These are phyloP conservation scores for Microsporum canis DNA, from an alignment of 2,329 filamentous ascomycete species.

Conservation along the genomic window DNA sequence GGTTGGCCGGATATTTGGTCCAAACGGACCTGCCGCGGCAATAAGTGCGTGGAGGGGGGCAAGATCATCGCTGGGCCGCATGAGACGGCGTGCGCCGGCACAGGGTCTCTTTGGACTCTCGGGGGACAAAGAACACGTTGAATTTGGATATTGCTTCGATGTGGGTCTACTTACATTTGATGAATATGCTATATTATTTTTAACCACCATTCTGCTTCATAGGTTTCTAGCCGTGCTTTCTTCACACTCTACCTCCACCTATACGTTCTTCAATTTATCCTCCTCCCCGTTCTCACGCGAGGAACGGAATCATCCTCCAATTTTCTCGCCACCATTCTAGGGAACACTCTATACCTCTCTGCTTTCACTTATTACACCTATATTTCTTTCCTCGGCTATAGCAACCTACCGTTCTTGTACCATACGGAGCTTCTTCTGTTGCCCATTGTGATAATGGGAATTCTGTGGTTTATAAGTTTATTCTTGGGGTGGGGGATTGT, in stretches of 20 bases:
- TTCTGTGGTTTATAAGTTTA: conserved; percentile 47
- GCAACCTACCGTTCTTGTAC: conserved; percentile 55
- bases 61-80: conserved; percentile 14
- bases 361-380: conserved; percentile 56
- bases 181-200: not conserved
- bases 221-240: conserved; percentile 55
- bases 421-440: conserved; percentile 55
- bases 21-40: conserved; percentile 35
- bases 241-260: conserved; percentile 57
- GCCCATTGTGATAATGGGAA: conserved; percentile 48
- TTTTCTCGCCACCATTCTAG: conserved; percentile 44
- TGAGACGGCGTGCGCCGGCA: conserved; percentile 28
- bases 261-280: conserved; percentile 55
- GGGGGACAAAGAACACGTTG: conserved; percentile 47
- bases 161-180: conserved; percentile 26
- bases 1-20: conserved; percentile 51
- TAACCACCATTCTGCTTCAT: not conserved
- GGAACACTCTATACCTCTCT: conserved; percentile 55
- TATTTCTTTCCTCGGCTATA: conserved; percentile 59
- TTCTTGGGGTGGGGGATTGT: conserved; percentile 38
- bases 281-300: conserved; percentile 47
- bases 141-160: conserved; percentile 63
- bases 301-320: conserved; percentile 36
- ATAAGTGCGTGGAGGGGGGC: conserved; percentile 21
- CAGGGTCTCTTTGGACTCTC: conserved; percentile 50